These are phyloP conservation scores for Apiospora arundinis DNA, from an alignment of 2,329 filamentous ascomycete species.

Conservation along the genomic window DNA sequence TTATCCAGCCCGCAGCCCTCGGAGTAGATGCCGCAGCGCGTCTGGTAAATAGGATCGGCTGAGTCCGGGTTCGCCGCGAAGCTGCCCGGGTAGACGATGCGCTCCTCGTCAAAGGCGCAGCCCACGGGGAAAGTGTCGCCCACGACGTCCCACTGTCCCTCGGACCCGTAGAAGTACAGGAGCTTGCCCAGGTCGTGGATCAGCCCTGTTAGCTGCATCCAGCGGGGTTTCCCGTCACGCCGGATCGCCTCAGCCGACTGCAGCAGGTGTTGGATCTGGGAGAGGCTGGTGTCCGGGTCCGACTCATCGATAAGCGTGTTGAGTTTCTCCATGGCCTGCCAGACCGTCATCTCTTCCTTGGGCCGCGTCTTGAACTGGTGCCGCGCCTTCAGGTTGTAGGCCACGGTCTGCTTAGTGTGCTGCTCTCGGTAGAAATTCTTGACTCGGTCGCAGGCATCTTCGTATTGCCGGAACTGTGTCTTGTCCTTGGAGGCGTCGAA, in stretches of 20 bases:
- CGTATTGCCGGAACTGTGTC: conserved; percentile 81
- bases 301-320: conserved; percentile 91
- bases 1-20: conserved; percentile 84
- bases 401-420: conserved; percentile 75
- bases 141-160: conserved; percentile 92
- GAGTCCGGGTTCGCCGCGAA: conserved; percentile 80
- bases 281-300: conserved; percentile 86
- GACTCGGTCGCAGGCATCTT: conserved; percentile 81
- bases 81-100: conserved; percentile 81
- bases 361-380: conserved; percentile 69
- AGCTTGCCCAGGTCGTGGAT: conserved; percentile 84
- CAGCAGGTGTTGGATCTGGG: conserved; percentile 88
- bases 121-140: conserved; percentile 85
- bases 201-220: conserved; percentile 81
- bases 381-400: conserved; percentile 84
- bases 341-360: conserved; percentile 79
- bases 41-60: conserved; percentile 73
- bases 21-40: conserved; percentile 80
- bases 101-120: conserved; percentile 71
- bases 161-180: conserved; percentile 80
- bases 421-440: conserved; percentile 84
- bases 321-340: conserved; percentile 92
- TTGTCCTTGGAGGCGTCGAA: conserved; percentile 82
- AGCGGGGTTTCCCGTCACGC: conserved; percentile 80
- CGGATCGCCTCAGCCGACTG: conserved; percentile 91